Evolutionary conservation across 2,329 filamentous ascomycete species (phyloP).

Genomic region (Fusarium sp.): DNA sequence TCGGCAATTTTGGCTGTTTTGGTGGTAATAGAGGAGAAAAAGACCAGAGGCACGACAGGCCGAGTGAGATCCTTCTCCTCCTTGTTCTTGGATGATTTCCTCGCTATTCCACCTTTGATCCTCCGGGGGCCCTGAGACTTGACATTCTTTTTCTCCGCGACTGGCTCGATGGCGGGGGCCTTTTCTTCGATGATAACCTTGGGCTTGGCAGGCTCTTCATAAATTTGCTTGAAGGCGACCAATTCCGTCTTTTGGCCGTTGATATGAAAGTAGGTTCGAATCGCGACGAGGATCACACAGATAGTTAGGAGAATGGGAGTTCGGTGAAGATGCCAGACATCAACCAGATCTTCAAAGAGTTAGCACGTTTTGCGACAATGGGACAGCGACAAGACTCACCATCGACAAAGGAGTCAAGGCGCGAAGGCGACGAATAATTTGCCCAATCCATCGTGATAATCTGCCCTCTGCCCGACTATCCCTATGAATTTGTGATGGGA

Average conservation of each 20-base stretch:
- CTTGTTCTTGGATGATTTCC: constrained; percentile 47
- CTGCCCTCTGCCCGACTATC: constrained; percentile 21
- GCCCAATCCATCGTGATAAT: constrained; percentile 43
- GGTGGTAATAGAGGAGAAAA: constrained; percentile 90
- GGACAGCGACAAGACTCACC: constrained; percentile 28
- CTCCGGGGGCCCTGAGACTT: constrained; percentile 60
- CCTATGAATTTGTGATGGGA: constrained; percentile 1
- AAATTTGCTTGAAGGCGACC: constrained; percentile 54
- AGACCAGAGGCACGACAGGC: constrained; percentile 79
- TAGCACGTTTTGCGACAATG: constrained; percentile 18
- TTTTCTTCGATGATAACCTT: constrained; percentile 27
- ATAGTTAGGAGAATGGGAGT: constrained; percentile 58
- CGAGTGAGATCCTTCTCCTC: constrained; percentile 51
- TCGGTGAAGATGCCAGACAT: constrained; percentile 62
- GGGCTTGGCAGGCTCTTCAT: constrained; percentile 43
- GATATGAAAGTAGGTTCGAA: constrained; percentile 59
- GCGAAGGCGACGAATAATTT: constrained; percentile 43
- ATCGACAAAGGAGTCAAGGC: constrained; percentile 44
- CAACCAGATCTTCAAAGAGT: constrained; percentile 52
- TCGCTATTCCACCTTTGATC: constrained; percentile 60
- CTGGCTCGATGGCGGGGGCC: constrained; percentile 31
- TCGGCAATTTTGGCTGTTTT: constrained; percentile 82
- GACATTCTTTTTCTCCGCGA: constrained; percentile 47
- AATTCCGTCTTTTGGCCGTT: constrained; percentile 53
- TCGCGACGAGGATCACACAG: constrained; percentile 54